Base-by-base conservation (phyloP, 2,329 filamentous ascomycete genomes). In the Microascus cirrosus region DNA sequence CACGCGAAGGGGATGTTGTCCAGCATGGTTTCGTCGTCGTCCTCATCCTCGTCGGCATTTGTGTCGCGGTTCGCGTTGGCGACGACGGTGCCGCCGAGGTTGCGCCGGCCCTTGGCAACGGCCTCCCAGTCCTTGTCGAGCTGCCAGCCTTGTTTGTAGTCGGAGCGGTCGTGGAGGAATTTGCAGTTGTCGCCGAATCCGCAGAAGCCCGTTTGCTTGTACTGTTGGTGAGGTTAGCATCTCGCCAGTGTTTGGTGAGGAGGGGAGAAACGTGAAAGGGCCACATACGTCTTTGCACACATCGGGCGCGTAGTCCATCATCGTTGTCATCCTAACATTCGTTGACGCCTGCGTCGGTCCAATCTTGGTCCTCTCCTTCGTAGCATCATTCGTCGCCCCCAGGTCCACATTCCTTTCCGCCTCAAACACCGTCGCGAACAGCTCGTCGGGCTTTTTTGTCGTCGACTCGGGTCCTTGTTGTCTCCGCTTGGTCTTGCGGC, bases 121-220 rank as follows among this genome's bases (percentile, higher is more conserved):
- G 83, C 86, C 68, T 99, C 94, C 94, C 94, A 99, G 54, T 97
- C 93, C 56, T 82, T 81, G 70, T 99, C 94, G 4, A 99, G 78
- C 69, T 97, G 90, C 94, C 94, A 99, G 2, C 94, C 94, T 68
- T 92, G 87, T 65, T 93, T 90, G 68, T 90, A 87, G 70, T 90
- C 87, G 65, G 89, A 86, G 59, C 89, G 77, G 5, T 83, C 83
- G 66, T 94, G 89, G 0, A 90, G 67, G 67, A 85, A 94, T 66
- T 91, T 95, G 75, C 92, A 96, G 61, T 79, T 85, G 68, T 94
- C 89, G 32, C 88, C 67, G 39, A 72, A 73, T 0, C 70, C 82
- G 63, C 82, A 87, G 67, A 84, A 85, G 0, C 82, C 85, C 24
- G 74, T 89, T 62, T 66, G 62, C 51, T 58, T 58, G 36, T 59